Conservation (phyloP, 352 stramenopile species). For the Albugo candida region DNA sequence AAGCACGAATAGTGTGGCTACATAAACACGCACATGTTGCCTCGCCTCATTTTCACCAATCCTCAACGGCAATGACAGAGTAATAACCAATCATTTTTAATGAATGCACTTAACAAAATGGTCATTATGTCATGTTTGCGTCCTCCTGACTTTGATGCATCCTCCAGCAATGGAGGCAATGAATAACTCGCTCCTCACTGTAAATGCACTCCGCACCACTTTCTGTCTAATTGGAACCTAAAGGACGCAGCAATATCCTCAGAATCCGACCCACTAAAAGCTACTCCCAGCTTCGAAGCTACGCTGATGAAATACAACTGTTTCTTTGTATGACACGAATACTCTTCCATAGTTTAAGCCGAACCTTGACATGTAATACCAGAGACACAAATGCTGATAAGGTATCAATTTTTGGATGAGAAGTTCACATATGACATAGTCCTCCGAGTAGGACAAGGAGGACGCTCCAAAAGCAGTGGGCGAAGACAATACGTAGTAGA, state of each 20-base stretch:
- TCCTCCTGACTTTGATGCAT: too few species aligned
- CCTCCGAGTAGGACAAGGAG: constrained; percentile 12
- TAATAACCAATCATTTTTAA: too few species aligned
- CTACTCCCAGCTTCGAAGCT: constrained; percentile 43
- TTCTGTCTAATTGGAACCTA: constrained; percentile 83
- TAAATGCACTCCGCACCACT: constrained; percentile 5
- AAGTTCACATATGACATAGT: constrained; percentile 74
- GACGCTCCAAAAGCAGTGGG: constrained; percentile 56
- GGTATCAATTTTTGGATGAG: constrained; percentile 86
- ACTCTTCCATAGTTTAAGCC: constrained; percentile 32
- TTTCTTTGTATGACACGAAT: constrained; percentile 66
- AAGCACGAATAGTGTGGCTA: too few species aligned
- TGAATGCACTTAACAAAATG: too few species aligned
- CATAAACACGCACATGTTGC: too few species aligned
- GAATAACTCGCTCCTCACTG: too few species aligned
- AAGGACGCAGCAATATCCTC: constrained; percentile 90
- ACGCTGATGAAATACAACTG: constrained; percentile 66
- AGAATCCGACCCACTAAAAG: constrained; percentile 80
- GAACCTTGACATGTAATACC: constrained; percentile 40
- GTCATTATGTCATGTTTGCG: too few species aligned
- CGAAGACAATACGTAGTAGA: constrained; percentile 88
- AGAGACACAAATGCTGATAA: constrained; percentile 84
- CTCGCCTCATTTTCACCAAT: too few species aligned
- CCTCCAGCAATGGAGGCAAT: too few species aligned
- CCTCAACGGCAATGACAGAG: too few species aligned